phyloP scores from a whole-genome alignment of 2,329 filamentous ascomycete species.

The Alternaria longipes region DNA sequence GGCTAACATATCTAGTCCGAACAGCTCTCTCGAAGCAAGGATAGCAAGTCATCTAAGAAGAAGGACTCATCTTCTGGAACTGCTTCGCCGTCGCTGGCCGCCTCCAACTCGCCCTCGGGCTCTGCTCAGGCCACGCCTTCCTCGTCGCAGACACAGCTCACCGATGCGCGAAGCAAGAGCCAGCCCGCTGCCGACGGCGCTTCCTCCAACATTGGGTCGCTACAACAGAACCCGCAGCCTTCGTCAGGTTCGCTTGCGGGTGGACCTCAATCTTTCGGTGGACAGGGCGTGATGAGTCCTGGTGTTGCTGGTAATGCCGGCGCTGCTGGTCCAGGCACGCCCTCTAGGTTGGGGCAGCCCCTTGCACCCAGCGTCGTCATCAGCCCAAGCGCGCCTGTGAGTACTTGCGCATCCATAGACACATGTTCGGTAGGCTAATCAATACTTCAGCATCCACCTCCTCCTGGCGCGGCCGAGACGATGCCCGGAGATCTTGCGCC shows the following conservation, averaged over 20 bases:
- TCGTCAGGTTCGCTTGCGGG: conserved; percentile 40
- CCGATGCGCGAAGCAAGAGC: conserved; percentile 85
- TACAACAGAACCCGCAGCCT: conserved; percentile 46
- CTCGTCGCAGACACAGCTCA: conserved; percentile 87
- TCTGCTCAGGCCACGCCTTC: conserved; percentile 78
- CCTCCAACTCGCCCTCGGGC: conserved; percentile 66
- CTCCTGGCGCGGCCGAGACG: conserved; percentile 91
- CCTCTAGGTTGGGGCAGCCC: conserved; percentile 68
- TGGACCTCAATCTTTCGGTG: conserved; percentile 46
- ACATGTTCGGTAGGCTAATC: conserved; percentile 2
- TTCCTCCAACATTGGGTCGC: conserved; percentile 32
- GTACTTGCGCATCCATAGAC: conserved; percentile 21
- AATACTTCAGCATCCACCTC: conserved; percentile 78
- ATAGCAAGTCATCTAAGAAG: conserved; percentile 78
- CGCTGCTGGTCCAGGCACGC: conserved; percentile 61
- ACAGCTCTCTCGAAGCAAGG: conserved; percentile 93
- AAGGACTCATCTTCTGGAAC: conserved; percentile 72
- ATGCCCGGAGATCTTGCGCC: conserved; percentile 98
- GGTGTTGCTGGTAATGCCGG: conserved; percentile 59
- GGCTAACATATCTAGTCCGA: conserved; percentile 68
- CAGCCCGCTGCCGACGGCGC: conserved; percentile 60
- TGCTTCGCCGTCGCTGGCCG: conserved; percentile 75
- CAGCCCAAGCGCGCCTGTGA: conserved; percentile 83
- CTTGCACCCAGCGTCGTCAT: conserved; percentile 90
- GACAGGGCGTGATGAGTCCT: conserved; percentile 40